Evolutionary conservation across 139 green algal species (phyloP).

Genomic region (Diplosphaera chodatii): DNA sequence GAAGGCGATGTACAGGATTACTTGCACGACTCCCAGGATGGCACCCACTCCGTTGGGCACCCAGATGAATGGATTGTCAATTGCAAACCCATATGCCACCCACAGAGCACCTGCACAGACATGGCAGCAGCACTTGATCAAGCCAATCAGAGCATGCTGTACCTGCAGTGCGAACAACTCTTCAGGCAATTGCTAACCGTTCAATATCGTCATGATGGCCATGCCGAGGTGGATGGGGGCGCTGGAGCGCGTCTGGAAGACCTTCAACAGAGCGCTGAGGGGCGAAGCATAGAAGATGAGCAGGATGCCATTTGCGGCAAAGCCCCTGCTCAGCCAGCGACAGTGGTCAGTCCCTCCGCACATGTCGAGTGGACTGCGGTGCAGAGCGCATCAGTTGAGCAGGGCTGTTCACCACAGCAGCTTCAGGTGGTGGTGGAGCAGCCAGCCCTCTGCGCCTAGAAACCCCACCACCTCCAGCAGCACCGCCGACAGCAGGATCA

Average conservation of each 20-base stretch:
- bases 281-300: constrained; percentile 59
- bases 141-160: too few species aligned
- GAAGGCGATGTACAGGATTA: constrained; percentile 18
- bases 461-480: constrained; percentile 31
- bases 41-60: constrained; percentile 46
- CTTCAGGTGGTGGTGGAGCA: constrained; percentile 13
- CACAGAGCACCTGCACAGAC: background rate
- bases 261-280: constrained; percentile 42
- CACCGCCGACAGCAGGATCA: constrained; percentile 34
- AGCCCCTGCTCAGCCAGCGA: constrained; percentile 25
- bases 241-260: constrained; percentile 48
- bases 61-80: constrained; percentile 47
- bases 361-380: too few species aligned
- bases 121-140: constrained; percentile 4
- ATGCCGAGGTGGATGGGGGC: constrained; percentile 51
- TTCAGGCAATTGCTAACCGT: too few species aligned
- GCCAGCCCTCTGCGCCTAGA: constrained; percentile 14
- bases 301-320: constrained; percentile 42
- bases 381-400: too few species aligned
- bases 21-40: constrained; percentile 16
- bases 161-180: too few species aligned
- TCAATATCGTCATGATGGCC: constrained; percentile 48
- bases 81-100: constrained; percentile 25
- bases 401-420: constrained; percentile 16
- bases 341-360: too few species aligned